Conservation (phyloP, 768 basidiomycete species). For the Amanita rimosa region DNA sequence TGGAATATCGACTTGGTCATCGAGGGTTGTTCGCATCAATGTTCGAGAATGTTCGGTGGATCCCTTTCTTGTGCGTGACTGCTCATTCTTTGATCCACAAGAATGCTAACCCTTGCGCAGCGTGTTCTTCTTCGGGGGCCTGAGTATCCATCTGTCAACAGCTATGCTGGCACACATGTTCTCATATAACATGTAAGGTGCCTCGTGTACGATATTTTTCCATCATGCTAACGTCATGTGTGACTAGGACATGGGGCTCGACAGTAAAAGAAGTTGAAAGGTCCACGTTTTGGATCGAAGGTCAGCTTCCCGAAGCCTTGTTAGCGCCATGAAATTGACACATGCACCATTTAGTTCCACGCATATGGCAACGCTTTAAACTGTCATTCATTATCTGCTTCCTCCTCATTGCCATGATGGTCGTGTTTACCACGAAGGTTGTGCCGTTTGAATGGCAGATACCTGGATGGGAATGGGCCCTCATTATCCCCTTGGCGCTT, state of each 20-base stretch:
- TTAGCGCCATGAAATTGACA: neutral
- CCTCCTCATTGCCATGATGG: slow-evolving; percentile 44
- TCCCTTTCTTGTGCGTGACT: slow-evolving; percentile 60
- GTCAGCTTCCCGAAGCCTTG: slow-evolving; percentile 11
- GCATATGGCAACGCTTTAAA: slow-evolving; percentile 76
- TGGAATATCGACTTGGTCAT: slow-evolving; percentile 70
- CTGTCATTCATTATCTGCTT: slow-evolving; percentile 57
- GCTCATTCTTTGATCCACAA: neutral
- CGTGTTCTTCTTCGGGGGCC: slow-evolving; percentile 68
- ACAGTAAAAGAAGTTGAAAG: slow-evolving; percentile 74
- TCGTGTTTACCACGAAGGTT: slow-evolving; percentile 40
- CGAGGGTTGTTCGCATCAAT: slow-evolving; percentile 35
- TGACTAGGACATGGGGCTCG: slow-evolving; percentile 40
- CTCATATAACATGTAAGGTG: slow-evolving; percentile 41
- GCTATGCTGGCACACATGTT: slow-evolving; percentile 60
- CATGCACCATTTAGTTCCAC: slow-evolving; percentile 37
- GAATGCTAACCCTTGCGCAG: slow-evolving; percentile 18
- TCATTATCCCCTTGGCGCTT: slow-evolving; percentile 63
- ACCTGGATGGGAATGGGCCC: slow-evolving; percentile 51
- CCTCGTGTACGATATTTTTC: neutral
- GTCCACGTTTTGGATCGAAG: slow-evolving; percentile 84
- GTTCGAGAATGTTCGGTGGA: slow-evolving; percentile 49
- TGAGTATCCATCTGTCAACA: slow-evolving; percentile 61
- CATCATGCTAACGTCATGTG: slow-evolving; percentile 7
- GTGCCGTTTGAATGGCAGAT: slow-evolving; percentile 64